Conservation (phyloP, 306 rosid species). For the Citrullus colocynthis region DNA sequence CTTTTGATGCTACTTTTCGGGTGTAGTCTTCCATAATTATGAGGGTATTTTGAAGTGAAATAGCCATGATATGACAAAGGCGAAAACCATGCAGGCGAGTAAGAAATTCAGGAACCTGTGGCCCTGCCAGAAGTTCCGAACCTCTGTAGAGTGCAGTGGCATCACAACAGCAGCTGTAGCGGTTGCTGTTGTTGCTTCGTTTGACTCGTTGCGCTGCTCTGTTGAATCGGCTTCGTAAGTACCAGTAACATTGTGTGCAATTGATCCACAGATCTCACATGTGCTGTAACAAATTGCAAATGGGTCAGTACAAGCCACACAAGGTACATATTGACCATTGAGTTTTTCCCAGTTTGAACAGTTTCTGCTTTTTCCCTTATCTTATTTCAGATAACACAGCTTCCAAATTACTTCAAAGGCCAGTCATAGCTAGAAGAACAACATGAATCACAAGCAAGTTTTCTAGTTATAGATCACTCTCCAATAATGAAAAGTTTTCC, state of each 20-base stretch:
- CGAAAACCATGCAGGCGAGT: conserved; percentile 85
- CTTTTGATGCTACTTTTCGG: not conserved
- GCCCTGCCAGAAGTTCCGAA: conserved; percentile 73
- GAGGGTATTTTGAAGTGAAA: conserved; percentile 90
- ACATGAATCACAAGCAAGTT: not conserved
- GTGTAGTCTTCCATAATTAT: not conserved
- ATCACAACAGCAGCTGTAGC: conserved; percentile 22
- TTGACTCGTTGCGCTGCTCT: conserved; percentile 52
- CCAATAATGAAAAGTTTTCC: not conserved
- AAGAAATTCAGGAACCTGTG: conserved; percentile 72
- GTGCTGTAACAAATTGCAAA: conserved; percentile 33
- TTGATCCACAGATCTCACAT: conserved; percentile 83
- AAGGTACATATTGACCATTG: not conserved
- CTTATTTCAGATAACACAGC: not conserved
- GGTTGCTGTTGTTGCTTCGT: conserved; percentile 24
- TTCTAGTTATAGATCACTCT: not conserved
- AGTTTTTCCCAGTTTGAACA: not conserved
- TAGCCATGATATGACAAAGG: conserved; percentile 88
- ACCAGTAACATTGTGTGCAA: conserved; percentile 58
- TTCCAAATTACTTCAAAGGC: not conserved
- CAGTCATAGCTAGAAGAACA: not conserved
- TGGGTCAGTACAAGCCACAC: not conserved
- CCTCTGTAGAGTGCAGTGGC: conserved; percentile 26
- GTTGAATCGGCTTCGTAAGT: conserved; percentile 43
- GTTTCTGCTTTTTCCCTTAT: not conserved